Base-by-base conservation (phyloP, 1,139 yeast species). In the Pneumocystis murina region DNA sequence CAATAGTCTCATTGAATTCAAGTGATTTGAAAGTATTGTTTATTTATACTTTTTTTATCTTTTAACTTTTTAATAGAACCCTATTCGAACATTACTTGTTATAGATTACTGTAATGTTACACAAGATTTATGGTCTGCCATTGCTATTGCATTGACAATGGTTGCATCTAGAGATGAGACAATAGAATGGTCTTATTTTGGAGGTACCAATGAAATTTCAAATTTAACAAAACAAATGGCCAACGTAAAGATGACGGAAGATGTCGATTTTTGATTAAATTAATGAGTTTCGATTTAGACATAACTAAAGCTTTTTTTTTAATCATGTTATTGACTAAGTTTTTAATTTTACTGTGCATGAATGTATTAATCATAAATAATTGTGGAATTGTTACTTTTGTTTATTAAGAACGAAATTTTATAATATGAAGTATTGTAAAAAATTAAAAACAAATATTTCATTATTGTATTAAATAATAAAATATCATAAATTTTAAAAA, bases 161-260 rank as follows among this genome's bases (percentile, higher is more conserved):
- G 59, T 58, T 39, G 61, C 63, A 8, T 62, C 74, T n/a, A 72
- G 64, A 12, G 67, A 63, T 16, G 78, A 76, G 61, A 30, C 55
- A 48, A 48, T 48, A 24, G 55, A 48, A 48, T 48, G 55, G 55
- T 48, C 55, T 20, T 48, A 30, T 24, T 48, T 48, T 48, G 55
- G 28, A 48, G 55, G 55, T 5, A 24, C n/a, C 24, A 48, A 24
- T 24, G 55, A 48, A 24, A 48, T 48, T 10, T 48, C 55, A 2
- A 48, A 48, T 12, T 24, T 48, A 48, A 24, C 55, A 48, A 20
- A 48, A 48, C 55, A 48, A 48, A 48, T 48, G 55, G 55, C 55
- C 17, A n/a, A 16, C 28, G 55, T 48, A 24, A 48, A 48, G 24
- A 48, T 48, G 55, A 48, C 30, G 28, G 55, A 48, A 24, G 55